Evolutionary conservation across 2,329 filamentous ascomycete species (phyloP), one percentile per base, ranked within the genome.

Genomic region (Aspergillus bombycis): DNA sequence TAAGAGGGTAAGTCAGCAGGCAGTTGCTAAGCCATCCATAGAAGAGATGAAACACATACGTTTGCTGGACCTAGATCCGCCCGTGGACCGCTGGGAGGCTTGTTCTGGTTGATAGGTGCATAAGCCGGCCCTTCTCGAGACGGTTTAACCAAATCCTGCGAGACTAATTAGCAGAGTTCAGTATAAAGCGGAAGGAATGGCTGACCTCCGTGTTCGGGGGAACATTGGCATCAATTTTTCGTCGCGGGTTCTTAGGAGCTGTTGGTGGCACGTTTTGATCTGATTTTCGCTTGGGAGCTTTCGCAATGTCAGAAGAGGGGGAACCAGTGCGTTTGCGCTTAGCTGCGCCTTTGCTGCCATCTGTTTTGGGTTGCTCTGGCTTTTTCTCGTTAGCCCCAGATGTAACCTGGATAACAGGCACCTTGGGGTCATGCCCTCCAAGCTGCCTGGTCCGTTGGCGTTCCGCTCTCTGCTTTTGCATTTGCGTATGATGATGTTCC

Each of bases 381-480:
- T 65, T 62, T 30, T 63, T 66, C 26, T 28, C 48, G 5, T 67
- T 56, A 6, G 65, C 60, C 41, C 66, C 69, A 21, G 64, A 69
- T 7, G 75, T 70, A 7, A 75, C 71, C 56, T 77, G 74, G 57
- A 80, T 72, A 19, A 70, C 62, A 6, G 82, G 82, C 16, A 83
- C 77, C 59, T 79, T 79, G 7, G 77, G 79, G 65, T 80, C 78
- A 68, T 83, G 81, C 8, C 76, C 77, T 41, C 78, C 80, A 50
- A 81, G 72, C 57, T 83, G 80, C 55, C 72, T 77, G 53, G 77
- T 71, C 23, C 77, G 77, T 61, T 78, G 78, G 46, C 74, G 74
- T 58, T 82, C 78, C 1, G 72, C 61, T 46, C 72, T 75, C 34
- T 72, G 71, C 53, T 78, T 77, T 56, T 78, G 72, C 16, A 70